Percentiles rank a stretch among this genome's conserved stretches.
Conservation (phyloP, 257 asterid genomes). For the Lithospermum erythrorhizon region DNA sequence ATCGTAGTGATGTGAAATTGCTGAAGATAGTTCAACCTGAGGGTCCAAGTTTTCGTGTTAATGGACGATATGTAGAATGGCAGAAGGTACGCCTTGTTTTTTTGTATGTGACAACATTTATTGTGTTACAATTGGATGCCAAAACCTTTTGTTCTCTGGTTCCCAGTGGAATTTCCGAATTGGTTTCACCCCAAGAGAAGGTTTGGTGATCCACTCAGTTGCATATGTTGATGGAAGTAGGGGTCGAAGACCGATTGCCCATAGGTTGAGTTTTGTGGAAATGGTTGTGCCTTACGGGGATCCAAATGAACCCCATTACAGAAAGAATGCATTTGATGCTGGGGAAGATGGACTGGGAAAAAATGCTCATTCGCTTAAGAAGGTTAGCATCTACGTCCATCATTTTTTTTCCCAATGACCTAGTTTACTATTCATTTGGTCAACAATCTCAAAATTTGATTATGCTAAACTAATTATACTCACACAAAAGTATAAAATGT, state of each 20-base stretch:
- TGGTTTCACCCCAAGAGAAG: slow-evolving; percentile 97
- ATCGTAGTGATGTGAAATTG: slow-evolving; percentile 87
- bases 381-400: slow-evolving; percentile 25
- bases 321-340: slow-evolving; percentile 97
- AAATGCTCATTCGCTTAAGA: slow-evolving; percentile 93
- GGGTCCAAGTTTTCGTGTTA: slow-evolving; percentile 92
- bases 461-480: too few species aligned
- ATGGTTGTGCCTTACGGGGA: slow-evolving; percentile 99
- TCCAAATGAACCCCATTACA: slow-evolving; percentile 95
- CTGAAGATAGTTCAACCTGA: slow-evolving; percentile 85
- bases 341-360: slow-evolving; percentile 99
- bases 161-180: slow-evolving; percentile 90
- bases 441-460: too few species aligned
- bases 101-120: slow-evolving; percentile 1
- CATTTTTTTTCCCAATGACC: too few species aligned
- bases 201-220: slow-evolving; percentile 89
- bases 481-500: too few species aligned
- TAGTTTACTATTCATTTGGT: not conserved
- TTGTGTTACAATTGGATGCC: slow-evolving; percentile 4
- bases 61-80: slow-evolving; percentile 85
- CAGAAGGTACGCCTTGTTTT: slow-evolving; percentile 55
- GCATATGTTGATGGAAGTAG: slow-evolving; percentile 96
- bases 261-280: slow-evolving; percentile 93
- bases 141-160: slow-evolving; percentile 11
- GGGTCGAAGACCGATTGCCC: slow-evolving; percentile 94